These are phyloP conservation scores for Yamadazyma scolyti DNA, from an alignment of 805 yeast genomes.

Conservation along the genomic window DNA sequence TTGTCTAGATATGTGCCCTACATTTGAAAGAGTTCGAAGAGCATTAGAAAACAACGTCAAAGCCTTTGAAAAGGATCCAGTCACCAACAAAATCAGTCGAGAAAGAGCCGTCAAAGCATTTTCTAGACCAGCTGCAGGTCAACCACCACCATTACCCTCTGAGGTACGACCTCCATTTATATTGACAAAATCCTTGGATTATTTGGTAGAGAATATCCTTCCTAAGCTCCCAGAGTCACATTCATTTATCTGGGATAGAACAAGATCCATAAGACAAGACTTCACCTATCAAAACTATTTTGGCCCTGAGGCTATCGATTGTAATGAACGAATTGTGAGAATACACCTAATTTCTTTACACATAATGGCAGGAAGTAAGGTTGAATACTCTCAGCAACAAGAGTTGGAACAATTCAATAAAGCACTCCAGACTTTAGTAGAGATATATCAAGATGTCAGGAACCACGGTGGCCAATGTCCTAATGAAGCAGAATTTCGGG, in stretches of 20 bases:
- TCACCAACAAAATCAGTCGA: conserved; percentile 50
- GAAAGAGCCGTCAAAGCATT: conserved; percentile 81
- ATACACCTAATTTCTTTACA: conserved; percentile 82
- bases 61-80: conserved; percentile 65
- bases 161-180: conserved; percentile 93
- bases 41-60: conserved; percentile 84
- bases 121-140: conserved; percentile 97
- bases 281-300: conserved; percentile 92
- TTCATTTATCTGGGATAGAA: conserved; percentile 94
- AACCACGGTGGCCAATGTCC: conserved; percentile 65
- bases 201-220: conserved; percentile 62
- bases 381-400: conserved; percentile 88
- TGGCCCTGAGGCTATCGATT: conserved; percentile 91
- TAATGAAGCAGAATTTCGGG: conserved; percentile 90
- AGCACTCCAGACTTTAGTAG: conserved; percentile 81
- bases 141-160: conserved; percentile 95
- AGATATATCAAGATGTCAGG: conserved; percentile 79
- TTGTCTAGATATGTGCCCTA: conserved; percentile 93
- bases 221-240: conserved; percentile 78
- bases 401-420: conserved; percentile 93
- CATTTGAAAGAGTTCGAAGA: conserved; percentile 85
- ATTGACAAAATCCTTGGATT: conserved; percentile 61
- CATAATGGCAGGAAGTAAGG: conserved; percentile 68
- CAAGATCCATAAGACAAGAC: conserved; percentile 94
- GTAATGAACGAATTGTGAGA: conserved; percentile 87